A percentile compares a stretch with the other conserved stretches of the same genome.
phyloP scores from a whole-genome alignment of 78 protist species.

The Dictyostelium firmibasis region DNA sequence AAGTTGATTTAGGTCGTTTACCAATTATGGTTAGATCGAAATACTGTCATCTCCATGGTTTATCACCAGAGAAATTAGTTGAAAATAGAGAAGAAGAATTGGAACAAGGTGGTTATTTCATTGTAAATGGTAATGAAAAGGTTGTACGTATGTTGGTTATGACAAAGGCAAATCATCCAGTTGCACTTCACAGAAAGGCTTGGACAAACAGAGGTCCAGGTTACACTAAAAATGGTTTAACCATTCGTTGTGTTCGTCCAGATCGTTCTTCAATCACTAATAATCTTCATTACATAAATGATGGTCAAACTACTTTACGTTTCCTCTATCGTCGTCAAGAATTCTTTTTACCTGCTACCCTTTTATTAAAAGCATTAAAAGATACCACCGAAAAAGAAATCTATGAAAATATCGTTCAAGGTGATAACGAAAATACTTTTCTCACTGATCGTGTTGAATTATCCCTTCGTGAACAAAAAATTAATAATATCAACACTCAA shows the following conservation, averaged over 20 bases:
- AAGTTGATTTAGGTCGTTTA: slow-evolving; percentile 45
- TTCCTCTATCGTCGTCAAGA: slow-evolving; percentile 86
- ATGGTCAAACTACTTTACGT: slow-evolving; percentile 87
- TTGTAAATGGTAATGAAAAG: slow-evolving; percentile 94
- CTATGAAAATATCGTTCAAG: slow-evolving; percentile 65
- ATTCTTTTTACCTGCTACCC: slow-evolving; percentile 91
- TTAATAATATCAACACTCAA: slow-evolving; percentile 20
- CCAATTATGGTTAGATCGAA: slow-evolving; percentile 60
- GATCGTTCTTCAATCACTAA: slow-evolving; percentile 89
- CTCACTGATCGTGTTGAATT: slow-evolving; percentile 86
- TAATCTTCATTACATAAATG: slow-evolving; percentile 89
- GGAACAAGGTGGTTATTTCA: slow-evolving; percentile 96
- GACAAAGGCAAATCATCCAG: slow-evolving; percentile 88
- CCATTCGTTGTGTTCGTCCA: slow-evolving; percentile 91
- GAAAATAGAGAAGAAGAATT: slow-evolving; percentile 45
- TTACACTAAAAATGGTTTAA: slow-evolving; percentile 90
- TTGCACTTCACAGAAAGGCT: slow-evolving; percentile 83
- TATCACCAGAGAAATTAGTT: slow-evolving; percentile 31
- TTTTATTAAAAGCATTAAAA: slow-evolving; percentile 85
- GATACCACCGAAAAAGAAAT: slow-evolving; percentile 90
- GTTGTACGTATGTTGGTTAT: slow-evolving; percentile 92
- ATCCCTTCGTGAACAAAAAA: slow-evolving; percentile 76
- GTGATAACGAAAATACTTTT: slow-evolving; percentile 74
- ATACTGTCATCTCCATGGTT: slow-evolving; percentile 37
- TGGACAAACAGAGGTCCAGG: slow-evolving; percentile 88